phyloP scores from a whole-genome alignment of 2,329 filamentous ascomycete genomes.

The Cordyceps pruinosa region DNA sequence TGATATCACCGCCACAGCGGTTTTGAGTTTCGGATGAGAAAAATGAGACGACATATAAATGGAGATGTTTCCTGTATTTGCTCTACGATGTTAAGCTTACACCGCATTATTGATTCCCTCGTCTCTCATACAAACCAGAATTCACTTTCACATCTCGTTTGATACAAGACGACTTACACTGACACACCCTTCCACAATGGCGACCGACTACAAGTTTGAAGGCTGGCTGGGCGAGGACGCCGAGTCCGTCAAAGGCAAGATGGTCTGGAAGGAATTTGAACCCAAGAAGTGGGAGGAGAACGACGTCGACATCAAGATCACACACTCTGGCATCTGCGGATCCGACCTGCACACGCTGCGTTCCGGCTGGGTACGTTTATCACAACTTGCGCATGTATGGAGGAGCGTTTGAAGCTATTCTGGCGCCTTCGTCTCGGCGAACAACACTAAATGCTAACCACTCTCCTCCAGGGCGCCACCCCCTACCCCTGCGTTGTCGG shows the following conservation, averaged over 20 bases:
- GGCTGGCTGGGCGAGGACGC: slow-evolving; percentile 42
- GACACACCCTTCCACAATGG: slow-evolving; percentile 19
- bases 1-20: background rate
- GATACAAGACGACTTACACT: background rate
- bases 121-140: background rate
- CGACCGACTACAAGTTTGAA: slow-evolving; percentile 40
- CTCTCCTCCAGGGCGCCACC: slow-evolving; percentile 14
- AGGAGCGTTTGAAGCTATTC: background rate
- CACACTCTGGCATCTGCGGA: slow-evolving; percentile 61
- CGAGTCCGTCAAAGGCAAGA: slow-evolving; percentile 40
- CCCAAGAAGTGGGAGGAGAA: slow-evolving; percentile 61
- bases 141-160: background rate
- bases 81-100: background rate
- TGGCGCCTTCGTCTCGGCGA: background rate
- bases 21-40: background rate
- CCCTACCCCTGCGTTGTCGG: slow-evolving; percentile 46
- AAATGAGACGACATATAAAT: background rate
- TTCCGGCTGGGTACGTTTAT: slow-evolving; percentile 42
- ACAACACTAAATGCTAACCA: background rate
- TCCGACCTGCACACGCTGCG: slow-evolving; percentile 53
- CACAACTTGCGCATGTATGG: slow-evolving; percentile 28
- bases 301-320: slow-evolving; percentile 58
- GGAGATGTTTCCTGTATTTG: background rate
- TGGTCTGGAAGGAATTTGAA: slow-evolving; percentile 49
- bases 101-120: background rate